Base-by-base conservation (phyloP, 208 protist species). In the Crithidia brevicula region DNA sequence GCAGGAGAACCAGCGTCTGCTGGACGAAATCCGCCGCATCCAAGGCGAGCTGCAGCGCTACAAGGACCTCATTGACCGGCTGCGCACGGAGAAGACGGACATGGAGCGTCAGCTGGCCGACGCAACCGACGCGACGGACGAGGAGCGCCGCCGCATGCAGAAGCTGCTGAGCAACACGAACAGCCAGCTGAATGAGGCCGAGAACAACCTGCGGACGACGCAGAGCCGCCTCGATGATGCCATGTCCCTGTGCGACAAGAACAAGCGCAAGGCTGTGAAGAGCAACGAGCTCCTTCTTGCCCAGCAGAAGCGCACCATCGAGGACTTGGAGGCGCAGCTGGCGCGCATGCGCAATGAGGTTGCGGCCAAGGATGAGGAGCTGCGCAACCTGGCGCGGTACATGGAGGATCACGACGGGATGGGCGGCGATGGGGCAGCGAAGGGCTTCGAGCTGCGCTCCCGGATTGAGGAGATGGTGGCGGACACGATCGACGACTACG, bases 401-500 rank as follows among this genome's bases (percentile, higher is more conserved):
- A 54, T 88, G 52, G 68, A 86, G 67, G 70, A 70, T 25, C 67
- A 70, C 45, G 81, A 81, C 20, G 43, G 66, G 40, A 27, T 60
- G 40, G 71, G 66, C 46, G 65, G 50, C 28, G 69, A 71, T 20
- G 53, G 47, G 6, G 70, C 45, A 11, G 60, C 72, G 52, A 67
- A 78, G 49, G 72, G 68, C 51, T 72, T 63, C 45, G 54, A 83
- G 63, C 63, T 89, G 25, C 79, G 74, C 63, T 52, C 74, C 57
- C 81, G 83, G 52, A 81, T 89, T 75, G 86, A 89, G 70, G 73
- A 79, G 28, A 58, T 89, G 22, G 65, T 92, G 62, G 57, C 62
- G 20, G 76, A 78, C 16, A 74, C 75, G 20, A 78, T 86, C 46
- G 56, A 47, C 18, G 56, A 67, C 42, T 76, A 75, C 71, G 72